Conservation (phyloP, 2,329 filamentous ascomycete genomes). For the Fusarium mundagurra region DNA sequence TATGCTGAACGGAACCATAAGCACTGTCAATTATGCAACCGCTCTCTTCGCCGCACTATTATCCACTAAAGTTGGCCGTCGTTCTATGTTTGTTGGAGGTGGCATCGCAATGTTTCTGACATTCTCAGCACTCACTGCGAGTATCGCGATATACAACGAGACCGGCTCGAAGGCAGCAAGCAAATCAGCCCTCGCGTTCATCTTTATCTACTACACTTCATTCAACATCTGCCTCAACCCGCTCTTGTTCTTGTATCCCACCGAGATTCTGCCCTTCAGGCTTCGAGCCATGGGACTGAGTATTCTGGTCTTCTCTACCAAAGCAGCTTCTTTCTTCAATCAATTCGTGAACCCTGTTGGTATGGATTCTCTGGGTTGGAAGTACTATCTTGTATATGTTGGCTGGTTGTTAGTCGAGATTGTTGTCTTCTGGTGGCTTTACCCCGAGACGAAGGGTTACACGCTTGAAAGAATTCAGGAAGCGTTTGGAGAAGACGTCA, state of each 20-base stretch:
- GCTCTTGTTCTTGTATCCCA: conserved; percentile 15
- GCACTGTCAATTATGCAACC: conserved; percentile 22
- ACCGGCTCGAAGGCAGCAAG: conserved; percentile 20
- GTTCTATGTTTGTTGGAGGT: conserved; percentile 22
- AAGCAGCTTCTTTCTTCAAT: conserved; percentile 27
- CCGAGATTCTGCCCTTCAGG: conserved; percentile 25
- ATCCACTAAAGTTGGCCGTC: conserved; percentile 22
- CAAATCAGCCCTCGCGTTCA: conserved; percentile 24
- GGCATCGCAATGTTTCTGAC: conserved; percentile 24
- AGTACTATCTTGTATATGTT: conserved; percentile 40
- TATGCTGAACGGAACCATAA: conserved; percentile 20
- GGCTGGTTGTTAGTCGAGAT: conserved; percentile 37
- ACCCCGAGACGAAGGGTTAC: conserved; percentile 55
- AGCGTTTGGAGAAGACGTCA: conserved; percentile 17
- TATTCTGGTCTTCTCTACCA: conserved; percentile 21
- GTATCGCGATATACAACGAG: conserved; percentile 24
- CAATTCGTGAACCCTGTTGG: conserved; percentile 33
- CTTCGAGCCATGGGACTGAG: conserved; percentile 26
- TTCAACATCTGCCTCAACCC: conserved; percentile 29
- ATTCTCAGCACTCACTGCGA: conserved; percentile 19
- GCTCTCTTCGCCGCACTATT: conserved; percentile 4
- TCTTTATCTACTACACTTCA: conserved; percentile 28
- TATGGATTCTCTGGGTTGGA: conserved; percentile 41
- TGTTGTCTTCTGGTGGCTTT: conserved; percentile 51
- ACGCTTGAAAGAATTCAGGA: conserved; percentile 42